A percentile compares a stretch with the other conserved stretches of the same genome.
Evolutionary conservation across 352 stramenopile species (phyloP).

Genomic region (Phytophthora vignae): DNA sequence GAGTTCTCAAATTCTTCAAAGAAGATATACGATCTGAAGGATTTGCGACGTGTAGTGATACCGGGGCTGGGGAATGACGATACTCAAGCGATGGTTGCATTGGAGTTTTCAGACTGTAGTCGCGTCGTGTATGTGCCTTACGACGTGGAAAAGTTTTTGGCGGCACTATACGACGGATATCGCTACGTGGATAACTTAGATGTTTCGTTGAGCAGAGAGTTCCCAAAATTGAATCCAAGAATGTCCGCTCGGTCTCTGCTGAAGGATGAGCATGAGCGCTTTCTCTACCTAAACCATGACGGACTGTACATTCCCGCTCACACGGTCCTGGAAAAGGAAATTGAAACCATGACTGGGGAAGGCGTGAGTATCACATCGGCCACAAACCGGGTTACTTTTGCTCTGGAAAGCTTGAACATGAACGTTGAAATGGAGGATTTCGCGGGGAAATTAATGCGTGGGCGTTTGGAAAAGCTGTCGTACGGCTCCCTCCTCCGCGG

Average conservation of each 20-base stretch:
- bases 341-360: slow-evolving; percentile 65
- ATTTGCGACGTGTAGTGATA: slow-evolving; percentile 60
- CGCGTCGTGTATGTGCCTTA: slow-evolving; percentile 68
- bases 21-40: slow-evolving; percentile 68
- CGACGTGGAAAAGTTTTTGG: slow-evolving; percentile 68
- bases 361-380: slow-evolving; percentile 45
- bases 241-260: slow-evolving; percentile 65
- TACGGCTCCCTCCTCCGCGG: slow-evolving; percentile 62
- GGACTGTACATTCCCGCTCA: slow-evolving; percentile 70
- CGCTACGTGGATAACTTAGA: slow-evolving; percentile 65
- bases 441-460: slow-evolving; percentile 47
- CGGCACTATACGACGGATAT: slow-evolving; percentile 76
- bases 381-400: slow-evolving; percentile 73
- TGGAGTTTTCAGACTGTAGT: slow-evolving; percentile 76
- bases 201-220: slow-evolving; percentile 70
- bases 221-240: slow-evolving; percentile 70
- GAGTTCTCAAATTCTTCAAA: slow-evolving; percentile 56
- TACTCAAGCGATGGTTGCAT: slow-evolving; percentile 51
- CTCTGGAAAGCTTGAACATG: slow-evolving; percentile 78
- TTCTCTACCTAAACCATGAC: slow-evolving; percentile 69
- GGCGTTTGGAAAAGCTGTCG: slow-evolving; percentile 62
- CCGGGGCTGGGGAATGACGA: slow-evolving; percentile 38
- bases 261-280: slow-evolving; percentile 55
- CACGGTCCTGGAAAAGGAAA: slow-evolving; percentile 58
- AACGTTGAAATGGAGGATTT: slow-evolving; percentile 78